Conservation (phyloP, 73 alveolate species). For the Tetrahymena thermophila region DNA sequence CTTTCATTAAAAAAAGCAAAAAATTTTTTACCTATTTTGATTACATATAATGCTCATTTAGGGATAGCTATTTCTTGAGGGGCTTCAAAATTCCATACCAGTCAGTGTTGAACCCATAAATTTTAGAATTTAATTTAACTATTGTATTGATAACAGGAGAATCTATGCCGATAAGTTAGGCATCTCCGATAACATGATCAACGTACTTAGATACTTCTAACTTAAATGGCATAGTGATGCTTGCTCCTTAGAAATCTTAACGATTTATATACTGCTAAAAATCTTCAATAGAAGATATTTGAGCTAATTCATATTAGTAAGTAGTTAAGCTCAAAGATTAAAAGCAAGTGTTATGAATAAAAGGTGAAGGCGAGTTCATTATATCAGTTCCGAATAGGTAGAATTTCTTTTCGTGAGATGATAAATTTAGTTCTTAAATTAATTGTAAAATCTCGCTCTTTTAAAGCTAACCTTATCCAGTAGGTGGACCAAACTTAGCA, state of each 20-base stretch:
- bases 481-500: conserved; percentile 2
- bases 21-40: background rate
- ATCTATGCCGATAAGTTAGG: background rate
- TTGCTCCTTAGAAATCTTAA: conserved; percentile 19
- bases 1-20: no score
- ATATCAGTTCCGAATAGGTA: background rate
- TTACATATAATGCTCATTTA: background rate
- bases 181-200: background rate
- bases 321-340: background rate
- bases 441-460: conserved; percentile 5
- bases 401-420: background rate
- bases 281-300: background rate
- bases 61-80: background rate
- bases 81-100: background rate
- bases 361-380: background rate
- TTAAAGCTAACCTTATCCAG: conserved; percentile 17
- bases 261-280: background rate
- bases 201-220: conserved; percentile 5
- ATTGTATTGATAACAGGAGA: background rate
- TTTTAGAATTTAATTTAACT: background rate
- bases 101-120: background rate
- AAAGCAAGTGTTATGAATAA: background rate
- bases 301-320: background rate
- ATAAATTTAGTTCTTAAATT: background rate
- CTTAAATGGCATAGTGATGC: conserved; percentile 34